A percentile compares a stretch with the other conserved stretches of the same genome.
Evolutionary conservation across 1,139 yeast species (phyloP).

Genomic region (Scheffersomyces lignicola): DNA sequence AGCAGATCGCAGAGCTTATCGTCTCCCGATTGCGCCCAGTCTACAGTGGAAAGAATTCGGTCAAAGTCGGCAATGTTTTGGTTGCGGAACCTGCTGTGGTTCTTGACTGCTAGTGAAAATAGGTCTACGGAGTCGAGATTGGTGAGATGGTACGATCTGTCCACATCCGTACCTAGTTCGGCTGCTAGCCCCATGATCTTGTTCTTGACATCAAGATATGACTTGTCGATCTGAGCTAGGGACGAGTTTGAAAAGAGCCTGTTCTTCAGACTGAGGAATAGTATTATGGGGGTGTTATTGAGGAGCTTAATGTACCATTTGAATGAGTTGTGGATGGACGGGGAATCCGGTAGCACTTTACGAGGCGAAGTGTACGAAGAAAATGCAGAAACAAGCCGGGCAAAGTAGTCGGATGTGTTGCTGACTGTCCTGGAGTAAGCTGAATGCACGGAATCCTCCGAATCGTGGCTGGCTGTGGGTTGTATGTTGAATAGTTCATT

Average conservation of each 20-base stretch:
- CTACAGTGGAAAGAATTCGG: conserved; percentile 1
- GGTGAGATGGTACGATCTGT: conserved; percentile 31
- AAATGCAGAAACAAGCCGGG: conserved; percentile 20
- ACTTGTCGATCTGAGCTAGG: conserved; percentile 25
- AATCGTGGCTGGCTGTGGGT: neutral
- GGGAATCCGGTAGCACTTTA: conserved; percentile 14
- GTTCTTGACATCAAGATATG: conserved; percentile 16
- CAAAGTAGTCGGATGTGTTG: conserved; percentile 21
- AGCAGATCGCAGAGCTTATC: neutral
- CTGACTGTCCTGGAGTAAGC: conserved; percentile 13
- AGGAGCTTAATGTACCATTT: conserved; percentile 32
- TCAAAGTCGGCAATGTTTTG: conserved; percentile 6
- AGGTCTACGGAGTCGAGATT: conserved; percentile 29
- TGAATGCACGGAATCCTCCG: conserved; percentile 14
- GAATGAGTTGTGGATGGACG: conserved; percentile 18
- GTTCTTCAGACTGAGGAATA: conserved; percentile 30
- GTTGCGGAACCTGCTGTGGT: conserved; percentile 8
- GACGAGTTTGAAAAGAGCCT: conserved; percentile 29
- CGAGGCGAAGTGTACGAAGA: conserved; percentile 24
- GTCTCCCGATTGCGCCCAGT: conserved; percentile 10
- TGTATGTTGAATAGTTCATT: conserved; percentile 16
- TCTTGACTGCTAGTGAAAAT: conserved; percentile 26
- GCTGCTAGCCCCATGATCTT: conserved; percentile 14
- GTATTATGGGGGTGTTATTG: conserved; percentile 30
- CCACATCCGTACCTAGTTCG: conserved; percentile 6